phyloP scores from a whole-genome alignment of 768 basidiomycete genomes.

The Pleurotus sapidus region DNA sequence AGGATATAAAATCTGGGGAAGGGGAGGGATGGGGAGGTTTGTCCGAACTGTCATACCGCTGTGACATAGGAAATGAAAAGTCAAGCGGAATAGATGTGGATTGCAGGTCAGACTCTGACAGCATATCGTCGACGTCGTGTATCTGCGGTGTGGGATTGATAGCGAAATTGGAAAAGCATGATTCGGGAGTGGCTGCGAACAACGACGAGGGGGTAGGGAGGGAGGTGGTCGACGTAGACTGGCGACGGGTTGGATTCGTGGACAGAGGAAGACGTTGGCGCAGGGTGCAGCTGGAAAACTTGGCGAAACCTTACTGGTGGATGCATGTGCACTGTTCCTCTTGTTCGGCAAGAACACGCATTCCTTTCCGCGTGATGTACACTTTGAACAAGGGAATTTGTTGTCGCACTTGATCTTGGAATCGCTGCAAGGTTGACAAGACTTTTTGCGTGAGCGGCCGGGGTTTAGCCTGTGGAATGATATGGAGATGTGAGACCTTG shows the following conservation, averaged over 20 bases:
- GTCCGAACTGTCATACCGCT: neutral
- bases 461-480: conserved; percentile 30
- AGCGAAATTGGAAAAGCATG: neutral
- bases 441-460: conserved; percentile 61
- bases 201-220: conserved; percentile 1
- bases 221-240: neutral
- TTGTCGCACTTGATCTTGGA: conserved; percentile 75
- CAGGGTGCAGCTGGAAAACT: conserved; percentile 6
- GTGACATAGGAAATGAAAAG: neutral
- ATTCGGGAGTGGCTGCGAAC: conserved; percentile 2
- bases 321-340: conserved; percentile 3
- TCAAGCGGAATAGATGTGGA: neutral
- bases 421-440: conserved; percentile 69
- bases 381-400: conserved; percentile 66
- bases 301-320: conserved; percentile 1
- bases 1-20: conserved; percentile 4
- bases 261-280: conserved; percentile 1
- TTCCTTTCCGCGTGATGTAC: conserved; percentile 56
- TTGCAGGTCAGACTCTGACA: neutral
- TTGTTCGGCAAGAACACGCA: conserved; percentile 45
- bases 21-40: neutral
- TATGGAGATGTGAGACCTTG: conserved; percentile 11
- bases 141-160: neutral
- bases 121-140: conserved; percentile 1
- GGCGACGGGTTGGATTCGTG: neutral